Base-by-base conservation (phyloP, 2,329 filamentous ascomycete species). In the Septoria linicola region DNA sequence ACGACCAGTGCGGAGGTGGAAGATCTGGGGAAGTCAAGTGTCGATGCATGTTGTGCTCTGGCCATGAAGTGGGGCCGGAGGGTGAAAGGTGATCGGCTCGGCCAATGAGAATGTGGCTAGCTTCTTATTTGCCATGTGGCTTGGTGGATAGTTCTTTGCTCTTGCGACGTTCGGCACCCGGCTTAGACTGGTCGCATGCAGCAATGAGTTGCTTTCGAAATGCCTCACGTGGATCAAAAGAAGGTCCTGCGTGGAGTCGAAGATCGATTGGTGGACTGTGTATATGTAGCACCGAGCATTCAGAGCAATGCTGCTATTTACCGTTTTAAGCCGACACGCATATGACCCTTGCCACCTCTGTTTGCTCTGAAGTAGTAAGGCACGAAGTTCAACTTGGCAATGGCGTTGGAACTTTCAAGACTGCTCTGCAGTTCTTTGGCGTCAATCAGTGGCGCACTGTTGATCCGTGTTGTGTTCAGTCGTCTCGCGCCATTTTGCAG, bases 331-430 rank as follows among this genome's bases (percentile, higher is more conserved):
- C 65, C 70, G 31, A 81, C 78, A 47, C 77, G 71, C 76, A 80
- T 80, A 41, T 79, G 74, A 1, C 79, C 79, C 37, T 67, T 75
- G 0, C 79, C 79, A 2, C 76, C 76, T 27, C 79, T 66, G 54
- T 82, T 82, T 13, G 76, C 77, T 13, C 79, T 68, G 49, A 80
- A 72, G 59, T 77, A 79, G 57, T 81, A 82, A 16, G 79, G 79
- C 37, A 82, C 67, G 62, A 81, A 80, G 1, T 70, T 63, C 35
- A 82, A 63, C 3, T 73, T 68, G 27, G 13, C 21, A 11, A 51
- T 43, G 34, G 43, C 34, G 49, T 40, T 19, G 10, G 32, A 27
- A 20, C 42, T 36, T 16, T 44, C 17, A 14, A 53, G 19, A 2
- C 43, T 8, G 21, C 21, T 31, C 11, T 46, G 43, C 7, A 46